Conservation (phyloP, 805 yeast genomes). For the Yamadazyma philogaea region DNA sequence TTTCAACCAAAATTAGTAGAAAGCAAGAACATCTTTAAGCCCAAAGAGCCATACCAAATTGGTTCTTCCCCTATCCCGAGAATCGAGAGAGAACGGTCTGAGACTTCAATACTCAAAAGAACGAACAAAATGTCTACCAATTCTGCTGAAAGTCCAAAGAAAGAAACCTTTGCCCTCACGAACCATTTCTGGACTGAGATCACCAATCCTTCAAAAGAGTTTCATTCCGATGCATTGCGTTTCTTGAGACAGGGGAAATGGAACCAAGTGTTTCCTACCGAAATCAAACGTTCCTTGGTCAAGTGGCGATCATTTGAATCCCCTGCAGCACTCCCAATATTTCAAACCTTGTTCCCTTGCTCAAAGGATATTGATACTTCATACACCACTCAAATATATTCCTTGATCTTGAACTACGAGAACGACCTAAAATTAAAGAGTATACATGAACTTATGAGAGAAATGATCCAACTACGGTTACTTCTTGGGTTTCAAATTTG, state of each 20-base stretch:
- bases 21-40: constrained; percentile 12
- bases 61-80: background rate
- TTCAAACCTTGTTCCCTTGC: constrained; percentile 75
- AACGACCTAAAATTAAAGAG: constrained; percentile 50
- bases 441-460: constrained; percentile 63
- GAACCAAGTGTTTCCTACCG: constrained; percentile 84
- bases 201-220: constrained; percentile 71
- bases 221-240: constrained; percentile 51
- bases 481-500: constrained; percentile 90
- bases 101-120: constrained; percentile 11
- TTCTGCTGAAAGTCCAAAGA: constrained; percentile 1
- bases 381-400: constrained; percentile 81
- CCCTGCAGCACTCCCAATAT: constrained; percentile 88
- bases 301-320: constrained; percentile 93
- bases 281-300: constrained; percentile 60
- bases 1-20: constrained; percentile 4
- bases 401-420: constrained; percentile 63
- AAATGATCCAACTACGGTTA: constrained; percentile 81
- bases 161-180: background rate
- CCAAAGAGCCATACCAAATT: background rate
- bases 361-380: constrained; percentile 63
- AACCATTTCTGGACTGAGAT: constrained; percentile 33
- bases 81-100: constrained; percentile 11
- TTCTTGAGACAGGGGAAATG: constrained; percentile 76
- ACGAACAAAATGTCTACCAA: constrained; percentile 7